A percentile compares a stretch with the other conserved stretches of the same genome.
phyloP scores from a whole-genome alignment of 73 alveolate species.

The Paramecium primaurelia region DNA sequence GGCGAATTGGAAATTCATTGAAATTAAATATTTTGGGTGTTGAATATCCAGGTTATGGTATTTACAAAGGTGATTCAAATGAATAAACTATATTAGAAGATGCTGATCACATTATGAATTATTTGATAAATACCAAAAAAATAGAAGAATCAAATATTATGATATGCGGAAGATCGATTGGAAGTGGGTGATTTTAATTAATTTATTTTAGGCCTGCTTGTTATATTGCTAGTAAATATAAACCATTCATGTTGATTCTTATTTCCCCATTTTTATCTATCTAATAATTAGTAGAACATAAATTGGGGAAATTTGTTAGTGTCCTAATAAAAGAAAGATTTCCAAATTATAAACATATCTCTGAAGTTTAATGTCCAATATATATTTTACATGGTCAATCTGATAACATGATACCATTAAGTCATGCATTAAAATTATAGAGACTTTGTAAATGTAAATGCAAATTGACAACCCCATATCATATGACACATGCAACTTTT shows the following conservation, averaged over 20 bases:
- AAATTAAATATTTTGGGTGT: constrained; percentile 83
- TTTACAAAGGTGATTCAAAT: constrained; percentile 76
- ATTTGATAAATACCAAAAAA: constrained; percentile 43
- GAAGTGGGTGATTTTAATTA: constrained; percentile 63
- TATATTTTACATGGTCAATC: constrained; percentile 69
- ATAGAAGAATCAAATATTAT: constrained; percentile 53
- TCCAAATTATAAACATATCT: constrained; percentile 18
- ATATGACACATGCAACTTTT: not conserved
- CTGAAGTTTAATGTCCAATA: constrained; percentile 60
- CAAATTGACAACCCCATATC: not conserved
- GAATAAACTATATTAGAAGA: constrained; percentile 74
- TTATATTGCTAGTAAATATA: constrained; percentile 69
- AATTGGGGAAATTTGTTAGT: not conserved
- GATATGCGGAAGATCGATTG: constrained; percentile 81
- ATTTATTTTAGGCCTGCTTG: constrained; percentile 67
- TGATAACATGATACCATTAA: constrained; percentile 72
- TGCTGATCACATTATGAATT: constrained; percentile 77
- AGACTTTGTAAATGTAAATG: not conserved
- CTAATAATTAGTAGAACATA: constrained; percentile 65
- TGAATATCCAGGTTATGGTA: constrained; percentile 96
- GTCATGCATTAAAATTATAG: constrained; percentile 58
- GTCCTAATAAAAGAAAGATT: constrained; percentile 7
- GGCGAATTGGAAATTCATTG: constrained; percentile 69
- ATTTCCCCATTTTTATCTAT: constrained; percentile 88
- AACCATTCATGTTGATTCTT: constrained; percentile 70